These are phyloP conservation scores for Torulaspora pretoriensis DNA, from an alignment of 1,139 yeast species.

Conservation along the genomic window DNA sequence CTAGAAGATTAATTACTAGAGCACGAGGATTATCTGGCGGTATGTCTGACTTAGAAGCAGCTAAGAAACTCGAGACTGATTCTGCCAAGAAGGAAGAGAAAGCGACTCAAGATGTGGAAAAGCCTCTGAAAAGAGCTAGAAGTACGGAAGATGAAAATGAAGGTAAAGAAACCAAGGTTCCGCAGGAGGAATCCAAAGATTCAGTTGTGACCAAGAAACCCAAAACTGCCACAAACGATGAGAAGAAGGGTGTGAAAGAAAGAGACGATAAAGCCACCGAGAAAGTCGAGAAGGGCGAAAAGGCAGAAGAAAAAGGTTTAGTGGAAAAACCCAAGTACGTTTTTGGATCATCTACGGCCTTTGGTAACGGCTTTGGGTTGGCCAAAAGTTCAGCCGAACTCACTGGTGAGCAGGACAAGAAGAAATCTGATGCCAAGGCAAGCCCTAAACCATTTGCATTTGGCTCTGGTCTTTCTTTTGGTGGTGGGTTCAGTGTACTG, in stretches of 20 bases:
- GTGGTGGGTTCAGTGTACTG: slow-evolving; percentile 33
- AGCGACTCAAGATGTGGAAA: background rate
- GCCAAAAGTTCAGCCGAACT: slow-evolving; percentile 54
- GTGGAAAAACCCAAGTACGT: slow-evolving; percentile 41
- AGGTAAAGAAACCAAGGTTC: background rate
- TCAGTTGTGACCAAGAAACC: slow-evolving; percentile 8
- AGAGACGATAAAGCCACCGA: no score
- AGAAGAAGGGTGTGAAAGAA: background rate
- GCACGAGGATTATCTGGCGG: background rate
- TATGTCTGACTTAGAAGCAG: background rate
- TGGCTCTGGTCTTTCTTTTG: slow-evolving; percentile 36
- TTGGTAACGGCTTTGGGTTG: slow-evolving; percentile 59
- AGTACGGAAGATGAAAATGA: slow-evolving; percentile 13
- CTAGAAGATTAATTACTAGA: background rate
- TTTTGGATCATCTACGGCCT: slow-evolving; percentile 51
- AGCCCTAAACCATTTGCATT: slow-evolving; percentile 24
- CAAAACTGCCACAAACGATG: slow-evolving; percentile 9
- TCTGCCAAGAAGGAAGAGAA: background rate
- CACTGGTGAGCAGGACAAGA: slow-evolving; percentile 18
- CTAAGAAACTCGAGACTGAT: background rate
- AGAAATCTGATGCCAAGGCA: slow-evolving; percentile 2
- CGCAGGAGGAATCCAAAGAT: slow-evolving; percentile 2
- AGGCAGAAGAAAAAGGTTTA: slow-evolving; percentile 9
- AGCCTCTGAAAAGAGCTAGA: slow-evolving; percentile 11
- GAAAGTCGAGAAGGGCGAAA: slow-evolving; percentile 6